Evolutionary conservation across 1,139 yeast species (phyloP).

Genomic region (Taphrina flavorubra): DNA sequence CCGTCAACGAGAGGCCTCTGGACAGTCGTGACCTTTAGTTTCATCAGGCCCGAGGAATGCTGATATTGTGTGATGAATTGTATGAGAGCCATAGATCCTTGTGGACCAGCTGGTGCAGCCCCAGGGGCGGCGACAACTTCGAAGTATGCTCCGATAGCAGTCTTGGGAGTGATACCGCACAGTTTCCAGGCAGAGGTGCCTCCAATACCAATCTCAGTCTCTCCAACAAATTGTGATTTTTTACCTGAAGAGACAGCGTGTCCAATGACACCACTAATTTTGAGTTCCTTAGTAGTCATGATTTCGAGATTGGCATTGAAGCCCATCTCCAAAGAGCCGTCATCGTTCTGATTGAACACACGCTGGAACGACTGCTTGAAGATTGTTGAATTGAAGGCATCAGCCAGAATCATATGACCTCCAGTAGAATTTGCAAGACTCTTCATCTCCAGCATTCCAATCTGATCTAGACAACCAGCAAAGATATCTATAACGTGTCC

Average conservation of each 20-base stretch:
- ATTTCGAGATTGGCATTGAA: constrained; percentile 86
- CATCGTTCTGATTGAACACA: constrained; percentile 82
- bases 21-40: constrained; percentile 90
- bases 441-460: constrained; percentile 97
- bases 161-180: constrained; percentile 82
- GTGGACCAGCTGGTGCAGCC: constrained; percentile 53
- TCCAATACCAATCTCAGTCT: constrained; percentile 91
- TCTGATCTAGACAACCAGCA: constrained; percentile 98
- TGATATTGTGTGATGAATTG: constrained; percentile 83
- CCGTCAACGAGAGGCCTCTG: constrained; percentile 64
- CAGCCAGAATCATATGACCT: constrained; percentile 87
- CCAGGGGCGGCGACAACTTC: constrained; percentile 63
- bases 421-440: constrained; percentile 87
- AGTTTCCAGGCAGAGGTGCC: constrained; percentile 87
- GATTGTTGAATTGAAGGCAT: constrained; percentile 95
- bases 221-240: constrained; percentile 76
- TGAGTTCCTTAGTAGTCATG: constrained; percentile 85
- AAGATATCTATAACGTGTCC: constrained; percentile 91
- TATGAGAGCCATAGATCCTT: constrained; percentile 55
- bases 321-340: constrained; percentile 83
- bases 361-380: constrained; percentile 93
- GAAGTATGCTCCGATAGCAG: constrained; percentile 83
- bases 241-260: constrained; percentile 79
- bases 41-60: constrained; percentile 63
- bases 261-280: constrained; percentile 91